Percentiles rank a stretch among this genome's conserved stretches.
phyloP scores from a whole-genome alignment of 2,329 filamentous ascomycete genomes.

The Daldinia eschscholtzii region DNA sequence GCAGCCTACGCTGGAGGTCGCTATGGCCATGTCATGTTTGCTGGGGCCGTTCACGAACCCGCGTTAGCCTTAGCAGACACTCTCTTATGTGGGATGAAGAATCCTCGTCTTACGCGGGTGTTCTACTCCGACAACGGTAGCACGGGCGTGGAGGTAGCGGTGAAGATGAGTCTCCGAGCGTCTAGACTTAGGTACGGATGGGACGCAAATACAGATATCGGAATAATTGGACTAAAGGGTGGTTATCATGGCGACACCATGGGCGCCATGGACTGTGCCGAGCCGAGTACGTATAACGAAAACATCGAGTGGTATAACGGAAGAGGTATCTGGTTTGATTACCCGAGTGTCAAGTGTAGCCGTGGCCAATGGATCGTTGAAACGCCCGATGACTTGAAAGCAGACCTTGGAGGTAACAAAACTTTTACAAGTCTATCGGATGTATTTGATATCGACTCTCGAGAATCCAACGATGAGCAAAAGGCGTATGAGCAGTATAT shows the following conservation, averaged over 20 bases:
- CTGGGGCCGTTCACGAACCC: constrained; percentile 82
- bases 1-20: constrained; percentile 85
- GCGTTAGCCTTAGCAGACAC: constrained; percentile 76
- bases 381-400: constrained; percentile 63
- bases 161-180: constrained; percentile 86
- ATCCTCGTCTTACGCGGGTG: constrained; percentile 75
- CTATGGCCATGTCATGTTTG: constrained; percentile 92
- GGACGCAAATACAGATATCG: constrained; percentile 69
- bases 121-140: constrained; percentile 90
- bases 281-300: constrained; percentile 82
- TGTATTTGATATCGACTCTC: constrained; percentile 70
- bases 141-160: constrained; percentile 84
- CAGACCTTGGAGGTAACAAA: constrained; percentile 58
- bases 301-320: constrained; percentile 90
- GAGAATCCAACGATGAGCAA: constrained; percentile 61
- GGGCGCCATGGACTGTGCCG: constrained; percentile 86
- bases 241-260: constrained; percentile 92
- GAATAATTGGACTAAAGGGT: constrained; percentile 80
- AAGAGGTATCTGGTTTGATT: constrained; percentile 84
- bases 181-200: constrained; percentile 75
- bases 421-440: constrained; percentile 63
- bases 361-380: constrained; percentile 75
- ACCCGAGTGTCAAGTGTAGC: constrained; percentile 76
- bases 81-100: constrained; percentile 70
- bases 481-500: constrained; percentile 73